These are phyloP conservation scores for Paramecium sexaurelia DNA, from an alignment of 73 alveolate genomes.

Conservation along the genomic window DNA sequence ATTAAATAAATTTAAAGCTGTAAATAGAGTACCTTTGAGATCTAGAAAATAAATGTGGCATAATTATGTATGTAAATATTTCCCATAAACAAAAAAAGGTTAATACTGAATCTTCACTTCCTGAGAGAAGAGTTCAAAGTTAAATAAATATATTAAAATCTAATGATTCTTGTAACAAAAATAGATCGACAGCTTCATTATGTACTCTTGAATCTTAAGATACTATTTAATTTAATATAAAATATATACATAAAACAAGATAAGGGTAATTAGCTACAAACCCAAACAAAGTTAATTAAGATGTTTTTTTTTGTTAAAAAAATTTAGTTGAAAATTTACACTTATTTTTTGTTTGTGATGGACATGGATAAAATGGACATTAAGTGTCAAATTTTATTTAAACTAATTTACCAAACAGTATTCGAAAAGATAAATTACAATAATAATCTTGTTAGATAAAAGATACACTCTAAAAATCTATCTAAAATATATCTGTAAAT, in stretches of 20 bases:
- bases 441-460: neutral
- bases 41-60: conserved; percentile 10
- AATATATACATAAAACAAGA: neutral
- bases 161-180: neutral
- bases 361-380: conserved; percentile 70
- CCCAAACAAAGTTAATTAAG: conserved; percentile 27
- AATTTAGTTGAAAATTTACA: neutral
- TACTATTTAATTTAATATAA: neutral
- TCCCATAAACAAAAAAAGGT: neutral
- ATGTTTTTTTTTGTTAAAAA: neutral
- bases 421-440: neutral
- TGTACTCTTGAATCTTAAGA: neutral
- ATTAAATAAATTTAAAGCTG: neutral
- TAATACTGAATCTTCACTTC: neutral
- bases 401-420: neutral
- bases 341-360: conserved; percentile 68
- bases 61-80: neutral
- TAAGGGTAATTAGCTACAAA: conserved; percentile 20
- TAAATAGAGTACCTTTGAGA: neutral
- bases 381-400: conserved; percentile 22
- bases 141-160: neutral
- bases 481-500: neutral
- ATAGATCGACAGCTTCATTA: conserved; percentile 36
- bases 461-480: neutral
- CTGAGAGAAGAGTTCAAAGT: conserved; percentile 34